Evolutionary conservation across 2,329 filamentous ascomycete species (phyloP).

Genomic region (Diaporthe citrichinensis): DNA sequence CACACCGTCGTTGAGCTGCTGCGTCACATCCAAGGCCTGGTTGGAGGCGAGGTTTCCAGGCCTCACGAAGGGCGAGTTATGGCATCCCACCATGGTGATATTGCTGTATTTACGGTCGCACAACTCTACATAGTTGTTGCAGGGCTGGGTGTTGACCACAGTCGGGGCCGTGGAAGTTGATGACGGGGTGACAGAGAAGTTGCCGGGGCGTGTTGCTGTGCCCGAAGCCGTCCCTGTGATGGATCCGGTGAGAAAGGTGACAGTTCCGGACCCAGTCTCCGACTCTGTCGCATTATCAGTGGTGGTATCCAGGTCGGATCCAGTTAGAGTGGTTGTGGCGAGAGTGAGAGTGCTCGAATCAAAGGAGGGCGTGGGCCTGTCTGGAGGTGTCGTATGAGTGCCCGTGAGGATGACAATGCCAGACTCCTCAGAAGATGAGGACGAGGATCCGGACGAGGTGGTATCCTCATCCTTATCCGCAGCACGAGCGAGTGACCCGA

Average conservation of each 20-base stretch:
- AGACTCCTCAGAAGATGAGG: constrained; percentile 28
- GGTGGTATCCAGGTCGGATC: constrained; percentile 42
- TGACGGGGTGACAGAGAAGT: constrained; percentile 58
- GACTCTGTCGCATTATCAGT: constrained; percentile 50
- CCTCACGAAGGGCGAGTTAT: constrained; percentile 85
- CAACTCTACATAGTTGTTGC: constrained; percentile 84
- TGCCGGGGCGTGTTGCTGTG: constrained; percentile 51
- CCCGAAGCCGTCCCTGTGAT: constrained; percentile 57
- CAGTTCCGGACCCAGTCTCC: constrained; percentile 49
- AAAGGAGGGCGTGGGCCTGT: constrained; percentile 57
- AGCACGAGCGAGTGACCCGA: constrained; percentile 34
- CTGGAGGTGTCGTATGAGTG: constrained; percentile 48
- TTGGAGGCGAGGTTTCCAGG: constrained; percentile 82
- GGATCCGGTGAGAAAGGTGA: constrained; percentile 63
- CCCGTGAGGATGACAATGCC: constrained; percentile 55
- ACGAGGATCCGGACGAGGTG: not conserved
- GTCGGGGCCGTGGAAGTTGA: constrained; percentile 56
- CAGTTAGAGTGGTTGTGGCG: constrained; percentile 48
- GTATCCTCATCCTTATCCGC: constrained; percentile 23
- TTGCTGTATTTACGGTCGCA: constrained; percentile 85
- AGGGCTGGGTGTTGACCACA: constrained; percentile 81
- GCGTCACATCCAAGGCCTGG: constrained; percentile 76
- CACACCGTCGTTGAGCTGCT: constrained; percentile 84
- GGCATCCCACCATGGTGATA: constrained; percentile 82
- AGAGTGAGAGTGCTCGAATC: constrained; percentile 57